A percentile compares a stretch with the other conserved stretches of the same genome.
Evolutionary conservation across 352 stramenopile species (phyloP).

Genomic region (Phytopythium oedochilum): DNA sequence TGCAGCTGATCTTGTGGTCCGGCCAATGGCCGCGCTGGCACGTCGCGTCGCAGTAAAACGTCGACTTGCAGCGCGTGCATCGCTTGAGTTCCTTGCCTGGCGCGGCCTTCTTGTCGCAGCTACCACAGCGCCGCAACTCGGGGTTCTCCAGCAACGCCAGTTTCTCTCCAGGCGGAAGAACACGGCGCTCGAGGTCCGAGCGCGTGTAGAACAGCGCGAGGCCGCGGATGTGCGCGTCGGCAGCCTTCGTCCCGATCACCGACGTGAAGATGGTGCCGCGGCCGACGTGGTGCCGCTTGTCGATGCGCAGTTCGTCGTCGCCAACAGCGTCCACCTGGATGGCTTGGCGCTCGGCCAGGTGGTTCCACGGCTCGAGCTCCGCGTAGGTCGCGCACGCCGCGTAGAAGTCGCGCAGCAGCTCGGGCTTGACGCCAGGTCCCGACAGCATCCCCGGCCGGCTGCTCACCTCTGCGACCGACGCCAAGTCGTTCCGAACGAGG

Average conservation of each 20-base stretch:
- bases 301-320: slow-evolving; percentile 54
- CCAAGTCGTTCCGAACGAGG: slow-evolving; percentile 78
- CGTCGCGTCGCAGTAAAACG: slow-evolving; percentile 73
- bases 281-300: slow-evolving; percentile 50
- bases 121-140: slow-evolving; percentile 59
- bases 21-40: slow-evolving; percentile 81
- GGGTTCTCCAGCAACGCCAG: slow-evolving; percentile 73
- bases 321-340: slow-evolving; percentile 71
- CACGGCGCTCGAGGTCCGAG: slow-evolving; percentile 65
- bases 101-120: slow-evolving; percentile 73
- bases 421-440: slow-evolving; percentile 43
- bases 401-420: slow-evolving; percentile 60
- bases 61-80: slow-evolving; percentile 82
- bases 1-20: slow-evolving; percentile 80
- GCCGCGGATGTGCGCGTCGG: slow-evolving; percentile 59
- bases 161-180: slow-evolving; percentile 57
- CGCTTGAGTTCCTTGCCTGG: slow-evolving; percentile 59
- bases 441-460: slow-evolving; percentile 60
- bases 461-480: slow-evolving; percentile 70
- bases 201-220: slow-evolving; percentile 80
- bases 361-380: slow-evolving; percentile 60
- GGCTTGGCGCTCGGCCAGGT: slow-evolving; percentile 65
- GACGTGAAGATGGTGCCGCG: slow-evolving; percentile 69
- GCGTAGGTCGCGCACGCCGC: slow-evolving; percentile 61
- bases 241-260: slow-evolving; percentile 56